A percentile compares a stretch with the other conserved stretches of the same genome.
These are phyloP conservation scores for Macaranga tanarius DNA, from an alignment of 441 rosid species.

Conservation along the genomic window DNA sequence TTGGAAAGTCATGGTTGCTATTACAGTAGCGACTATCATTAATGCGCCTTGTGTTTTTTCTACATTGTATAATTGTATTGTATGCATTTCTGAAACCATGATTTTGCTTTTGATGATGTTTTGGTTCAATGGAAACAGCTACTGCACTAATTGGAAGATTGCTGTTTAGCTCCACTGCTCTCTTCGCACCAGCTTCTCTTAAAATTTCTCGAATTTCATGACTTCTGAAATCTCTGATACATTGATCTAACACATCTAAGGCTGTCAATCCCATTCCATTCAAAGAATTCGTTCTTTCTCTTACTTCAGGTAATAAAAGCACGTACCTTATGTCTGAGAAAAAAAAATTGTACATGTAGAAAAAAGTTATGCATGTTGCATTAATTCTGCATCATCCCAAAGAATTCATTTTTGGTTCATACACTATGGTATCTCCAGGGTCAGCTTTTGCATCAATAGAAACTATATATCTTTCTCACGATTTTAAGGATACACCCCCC, in stretches of 20 bases:
- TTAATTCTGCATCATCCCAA: not conserved
- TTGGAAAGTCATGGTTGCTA: conserved; percentile 40
- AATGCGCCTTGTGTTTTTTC: conserved; percentile 37
- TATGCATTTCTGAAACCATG: not conserved
- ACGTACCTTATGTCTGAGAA: not conserved
- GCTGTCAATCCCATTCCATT: not conserved
- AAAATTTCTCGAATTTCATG: not conserved
- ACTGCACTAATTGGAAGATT: not conserved
- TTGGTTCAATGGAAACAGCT: not conserved
- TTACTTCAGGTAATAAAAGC: not conserved
- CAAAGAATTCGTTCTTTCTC: not conserved
- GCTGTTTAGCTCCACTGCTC: not conserved
- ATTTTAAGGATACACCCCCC: too few relatives aligned
- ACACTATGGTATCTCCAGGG: too few relatives aligned
- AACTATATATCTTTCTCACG: too few relatives aligned
- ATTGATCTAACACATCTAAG: not conserved
- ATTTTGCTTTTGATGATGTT: not conserved
- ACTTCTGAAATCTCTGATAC: not conserved
- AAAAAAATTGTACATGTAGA: too few relatives aligned
- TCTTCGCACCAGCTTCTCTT: conserved; percentile 5
- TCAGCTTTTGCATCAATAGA: too few relatives aligned
- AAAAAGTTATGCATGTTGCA: too few relatives aligned
- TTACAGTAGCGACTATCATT: conserved; percentile 37
- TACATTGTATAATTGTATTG: not conserved
- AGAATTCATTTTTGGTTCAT: too few relatives aligned